Evolutionary conservation across 192 early-diverging fungal species (phyloP), one percentile per base, ranked within the genome.

Genomic region (Linnemannia exigua): DNA sequence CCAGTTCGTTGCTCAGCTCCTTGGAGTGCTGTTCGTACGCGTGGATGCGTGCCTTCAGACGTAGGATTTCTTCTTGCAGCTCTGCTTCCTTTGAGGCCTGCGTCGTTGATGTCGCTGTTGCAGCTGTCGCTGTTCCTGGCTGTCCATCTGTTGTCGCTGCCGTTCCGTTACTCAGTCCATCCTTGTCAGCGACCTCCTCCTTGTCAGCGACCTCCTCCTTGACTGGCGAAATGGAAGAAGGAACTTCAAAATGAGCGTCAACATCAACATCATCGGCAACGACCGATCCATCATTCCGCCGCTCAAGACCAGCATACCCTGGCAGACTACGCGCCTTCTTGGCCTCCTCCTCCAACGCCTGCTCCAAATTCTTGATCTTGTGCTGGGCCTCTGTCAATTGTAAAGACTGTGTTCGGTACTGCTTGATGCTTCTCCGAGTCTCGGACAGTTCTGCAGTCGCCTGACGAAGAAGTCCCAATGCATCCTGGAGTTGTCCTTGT

Each of bases 321-420:
- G 52, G 90, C 87, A 48, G 91, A 76, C 38, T 82, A 63, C 77
- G 80, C 77, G 82, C 89, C 83, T 35, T 89, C 87, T 72, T 75
- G 5, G 16, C 73, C 81, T 89, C 92, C 76, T 87, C 89, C 82
- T 86, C 87, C 38, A 95, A 82, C 2, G 92, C 90, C 25, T 86
- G 79, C 73, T 96, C 93, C 38, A 96, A 80, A 61, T 90, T 91
- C 20, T 89, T 89, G n/a, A 96, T 92, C 20, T 90, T 90, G 33
- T 89, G 74, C 74, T 93, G 90, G 33, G 91, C 89, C 74, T 94
- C 93, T 14, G 83, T 76, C 25, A 93, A 82, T 72, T 92, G 92
- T 46, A 88, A 75, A 3, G 88, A 78, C 79, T 93, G 89, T 25
- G 81, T 47, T 28, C 90, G 90, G 69, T 88, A 89, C 35, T 89